Evolutionary conservation across 129 eudicot species (phyloP).

Genomic region (Ambrosia artemisiifolia): DNA sequence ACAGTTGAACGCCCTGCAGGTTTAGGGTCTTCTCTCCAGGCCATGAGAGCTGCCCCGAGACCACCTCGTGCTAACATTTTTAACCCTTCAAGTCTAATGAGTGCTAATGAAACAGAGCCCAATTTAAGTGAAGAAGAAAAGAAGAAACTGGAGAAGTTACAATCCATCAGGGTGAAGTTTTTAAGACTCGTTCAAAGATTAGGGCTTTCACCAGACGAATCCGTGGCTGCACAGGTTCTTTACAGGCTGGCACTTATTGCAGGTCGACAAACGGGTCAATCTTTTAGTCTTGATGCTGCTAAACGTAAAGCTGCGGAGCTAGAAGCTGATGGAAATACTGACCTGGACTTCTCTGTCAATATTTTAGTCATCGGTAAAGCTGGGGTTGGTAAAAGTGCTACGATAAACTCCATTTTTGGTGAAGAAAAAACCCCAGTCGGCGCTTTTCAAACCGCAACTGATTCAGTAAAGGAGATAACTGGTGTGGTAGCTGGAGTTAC

Average conservation of each 20-base stretch:
- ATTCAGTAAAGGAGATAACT: slow-evolving; percentile 51
- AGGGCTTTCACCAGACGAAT: slow-evolving; percentile 74
- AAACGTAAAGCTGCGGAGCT: slow-evolving; percentile 66
- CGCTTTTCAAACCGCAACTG: slow-evolving; percentile 78
- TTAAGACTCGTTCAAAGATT: slow-evolving; percentile 75
- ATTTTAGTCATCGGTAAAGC: slow-evolving; percentile 85
- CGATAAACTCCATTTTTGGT: slow-evolving; percentile 80
- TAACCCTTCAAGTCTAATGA: slow-evolving; percentile 31
- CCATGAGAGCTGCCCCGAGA: slow-evolving; percentile 61
- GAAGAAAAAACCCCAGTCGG: slow-evolving; percentile 70
- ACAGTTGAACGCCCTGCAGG: slow-evolving; percentile 94
- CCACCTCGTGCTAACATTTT: slow-evolving; percentile 50
- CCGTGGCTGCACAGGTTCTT: slow-evolving; percentile 83
- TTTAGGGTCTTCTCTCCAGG: slow-evolving; percentile 65
- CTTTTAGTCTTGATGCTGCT: slow-evolving; percentile 68
- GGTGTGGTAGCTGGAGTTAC: slow-evolving; percentile 75
- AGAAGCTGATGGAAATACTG: slow-evolving; percentile 55
- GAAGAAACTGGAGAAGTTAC: slow-evolving; percentile 79
- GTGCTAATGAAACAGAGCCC: slow-evolving; percentile 48
- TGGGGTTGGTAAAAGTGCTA: slow-evolving; percentile 99
- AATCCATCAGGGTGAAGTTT: slow-evolving; percentile 71
- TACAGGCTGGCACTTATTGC: slow-evolving; percentile 75
- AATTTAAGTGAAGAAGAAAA: slow-evolving; percentile 79
- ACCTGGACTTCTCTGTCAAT: slow-evolving; percentile 63
- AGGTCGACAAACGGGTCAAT: slow-evolving; percentile 67